phyloP scores from a whole-genome alignment of 441 rosid species.

The Kokia cookei region DNA sequence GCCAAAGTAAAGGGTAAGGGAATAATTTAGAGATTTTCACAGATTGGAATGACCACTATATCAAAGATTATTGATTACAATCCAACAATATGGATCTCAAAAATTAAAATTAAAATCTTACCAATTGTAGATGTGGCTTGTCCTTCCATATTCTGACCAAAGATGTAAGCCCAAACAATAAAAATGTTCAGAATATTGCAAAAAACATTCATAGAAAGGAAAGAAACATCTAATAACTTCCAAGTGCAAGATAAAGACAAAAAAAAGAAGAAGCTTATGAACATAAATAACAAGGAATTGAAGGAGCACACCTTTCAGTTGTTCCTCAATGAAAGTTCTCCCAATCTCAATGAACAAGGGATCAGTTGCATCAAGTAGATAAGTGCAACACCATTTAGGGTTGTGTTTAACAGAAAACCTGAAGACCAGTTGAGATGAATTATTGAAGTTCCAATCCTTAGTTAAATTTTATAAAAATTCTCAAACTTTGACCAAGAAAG shows the following conservation, averaged over 20 bases:
- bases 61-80: neutral
- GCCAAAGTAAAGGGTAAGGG: neutral
- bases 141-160: constrained; percentile 62
- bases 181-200: neutral
- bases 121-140: constrained; percentile 70
- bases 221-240: neutral
- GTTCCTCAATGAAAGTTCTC: constrained; percentile 54
- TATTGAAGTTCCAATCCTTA: neutral
- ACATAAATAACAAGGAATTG: neutral
- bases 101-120: constrained; percentile 18
- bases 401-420: constrained; percentile 66
- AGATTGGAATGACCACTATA: constrained; percentile 1
- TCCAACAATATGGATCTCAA: neutral
- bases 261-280: neutral
- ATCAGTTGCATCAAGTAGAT: constrained; percentile 79
- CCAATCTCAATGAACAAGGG: constrained; percentile 72
- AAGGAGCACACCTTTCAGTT: constrained; percentile 37
- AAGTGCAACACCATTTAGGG: constrained; percentile 66
- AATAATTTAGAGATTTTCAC: neutral
- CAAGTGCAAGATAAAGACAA: neutral
- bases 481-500: neutral
- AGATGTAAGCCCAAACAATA: constrained; percentile 10
- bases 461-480: neutral
- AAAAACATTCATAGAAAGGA: constrained; percentile 7
- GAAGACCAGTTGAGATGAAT: constrained; percentile 9